These are phyloP conservation scores for Athelia psychrophila DNA, from an alignment of 1,284 basidiomycete species.

Conservation along the genomic window DNA sequence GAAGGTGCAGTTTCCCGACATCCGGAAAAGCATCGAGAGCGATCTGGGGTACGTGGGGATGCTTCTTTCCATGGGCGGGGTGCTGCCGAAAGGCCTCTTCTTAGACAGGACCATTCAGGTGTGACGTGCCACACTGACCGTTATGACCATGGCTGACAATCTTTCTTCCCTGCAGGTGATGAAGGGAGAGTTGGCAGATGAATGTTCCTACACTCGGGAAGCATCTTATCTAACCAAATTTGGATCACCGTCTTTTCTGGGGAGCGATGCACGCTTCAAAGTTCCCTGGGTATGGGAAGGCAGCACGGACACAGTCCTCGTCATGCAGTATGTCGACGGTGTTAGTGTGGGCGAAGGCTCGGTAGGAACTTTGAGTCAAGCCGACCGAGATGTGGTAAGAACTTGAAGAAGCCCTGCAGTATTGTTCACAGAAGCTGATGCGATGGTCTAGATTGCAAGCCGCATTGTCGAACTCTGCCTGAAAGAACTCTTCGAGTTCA, in stretches of 20 bases:
- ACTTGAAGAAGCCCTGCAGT: constrained; percentile 9
- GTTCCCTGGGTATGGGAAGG: constrained; percentile 87
- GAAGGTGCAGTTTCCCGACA: constrained; percentile 96
- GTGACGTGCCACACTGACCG: constrained; percentile 7
- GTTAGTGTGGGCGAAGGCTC: constrained; percentile 73
- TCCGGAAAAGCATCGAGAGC: constrained; percentile 81
- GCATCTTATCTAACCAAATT: constrained; percentile 75
- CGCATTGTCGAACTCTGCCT: constrained; percentile 86
- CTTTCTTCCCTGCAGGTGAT: constrained; percentile 61
- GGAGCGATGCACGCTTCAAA: constrained; percentile 66
- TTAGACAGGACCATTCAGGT: constrained; percentile 84
- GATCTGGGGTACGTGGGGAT: constrained; percentile 88
- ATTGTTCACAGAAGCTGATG: background rate
- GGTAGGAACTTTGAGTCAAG: constrained; percentile 51
- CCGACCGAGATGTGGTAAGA: constrained; percentile 76
- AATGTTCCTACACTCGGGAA: constrained; percentile 93
- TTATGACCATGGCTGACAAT: background rate
- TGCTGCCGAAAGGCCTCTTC: constrained; percentile 89
- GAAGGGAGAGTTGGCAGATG: constrained; percentile 90
- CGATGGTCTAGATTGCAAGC: constrained; percentile 67
- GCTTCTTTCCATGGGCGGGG: constrained; percentile 73
- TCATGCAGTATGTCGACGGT: constrained; percentile 87
- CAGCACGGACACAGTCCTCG: constrained; percentile 81
- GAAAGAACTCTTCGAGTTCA: constrained; percentile 87
- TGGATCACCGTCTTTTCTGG: constrained; percentile 46